phyloP scores from a whole-genome alignment of 345 rosid genomes.

The Geranium brycei region DNA sequence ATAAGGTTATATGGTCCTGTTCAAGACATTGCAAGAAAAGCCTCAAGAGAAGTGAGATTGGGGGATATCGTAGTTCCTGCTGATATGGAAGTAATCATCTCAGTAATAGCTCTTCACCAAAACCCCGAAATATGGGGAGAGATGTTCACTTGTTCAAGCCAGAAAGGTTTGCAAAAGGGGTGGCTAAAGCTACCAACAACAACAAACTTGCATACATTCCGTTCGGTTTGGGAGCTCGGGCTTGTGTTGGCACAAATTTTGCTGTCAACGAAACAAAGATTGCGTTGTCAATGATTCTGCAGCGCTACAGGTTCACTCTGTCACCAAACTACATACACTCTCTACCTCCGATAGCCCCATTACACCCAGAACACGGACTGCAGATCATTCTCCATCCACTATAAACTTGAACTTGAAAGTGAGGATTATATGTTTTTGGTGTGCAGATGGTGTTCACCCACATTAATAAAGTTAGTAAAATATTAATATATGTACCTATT shows the following conservation, averaged over 20 bases:
- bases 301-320: slow-evolving; percentile 21
- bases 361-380: slow-evolving; percentile 27
- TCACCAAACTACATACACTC: slow-evolving; percentile 33
- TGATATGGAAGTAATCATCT: slow-evolving; percentile 9
- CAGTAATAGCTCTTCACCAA: slow-evolving; percentile 20
- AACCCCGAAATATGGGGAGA: slow-evolving; percentile 30
- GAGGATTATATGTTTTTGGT: too few species aligned
- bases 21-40: slow-evolving; percentile 6
- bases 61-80: slow-evolving; percentile 22
- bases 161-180: slow-evolving; percentile 31
- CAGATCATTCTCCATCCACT: slow-evolving; percentile 19
- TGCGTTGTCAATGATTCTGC: slow-evolving; percentile 40
- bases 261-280: slow-evolving; percentile 24
- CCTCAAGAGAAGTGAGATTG: slow-evolving; percentile 11
- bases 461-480: too few species aligned
- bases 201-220: slow-evolving; percentile 26
- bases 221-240: slow-evolving; percentile 28
- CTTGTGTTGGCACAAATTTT: slow-evolving; percentile 27
- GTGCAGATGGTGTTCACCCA: too few species aligned
- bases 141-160: slow-evolving; percentile 31
- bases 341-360: slow-evolving; percentile 11
- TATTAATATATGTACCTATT: too few species aligned
- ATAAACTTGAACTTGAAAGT: too few species aligned
- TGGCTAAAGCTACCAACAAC: slow-evolving; percentile 32
- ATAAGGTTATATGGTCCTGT: slow-evolving; percentile 20